Evolutionary conservation across 164 flowering plant species (phyloP), one percentile per base, ranked within the genome.

Genomic region (Annona squamosa): DNA sequence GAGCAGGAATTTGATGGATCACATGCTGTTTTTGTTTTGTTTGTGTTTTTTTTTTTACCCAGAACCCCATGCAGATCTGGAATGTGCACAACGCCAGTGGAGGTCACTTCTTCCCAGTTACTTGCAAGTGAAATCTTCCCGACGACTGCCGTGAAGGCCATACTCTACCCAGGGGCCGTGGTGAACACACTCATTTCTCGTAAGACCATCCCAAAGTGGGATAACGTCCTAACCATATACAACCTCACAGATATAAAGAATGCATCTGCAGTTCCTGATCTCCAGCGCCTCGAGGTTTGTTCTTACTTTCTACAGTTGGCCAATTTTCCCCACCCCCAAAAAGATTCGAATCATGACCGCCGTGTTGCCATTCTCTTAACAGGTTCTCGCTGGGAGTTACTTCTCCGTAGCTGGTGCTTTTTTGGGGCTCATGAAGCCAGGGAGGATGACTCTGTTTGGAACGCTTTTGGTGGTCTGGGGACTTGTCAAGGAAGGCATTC

Each of bases 361-460:
- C 46, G 0, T 42, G 2, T 12, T 68, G 5, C 26, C 45, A 4
- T 56, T 63, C 42, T 68, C 75, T 7, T 37, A 52, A 65, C 88
- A 94, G 98, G 97, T 94, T 80, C 96, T 94, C 77, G 95, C 98
- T 0, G 98, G 98, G 74, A 90, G 98, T 82, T 94, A 94, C 81
- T 92, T 92, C 79, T 79, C 87, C 68, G 97, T 94, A 68, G 98
- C 98, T 12, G 97, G 97, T 72, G 89, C 94, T 2, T 78, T 91
- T 17, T 80, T 91, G 78, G 91, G 97, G 56, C 43, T 92, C 41
- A 64, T 91, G 71, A 92, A 88, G 81, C 94, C 91, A 13, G 94
- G 92, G 10, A 91, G 93, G 79, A 94, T 94, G 97, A 88, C 88
- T 82, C 87, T 94, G 97, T 94, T 94, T 68, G 98, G 98, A 62